Percentiles rank a stretch among this genome's conserved stretches.
Evolutionary conservation across 2,329 filamentous ascomycete species (phyloP).

Genomic region (Monilinia fructicola): DNA sequence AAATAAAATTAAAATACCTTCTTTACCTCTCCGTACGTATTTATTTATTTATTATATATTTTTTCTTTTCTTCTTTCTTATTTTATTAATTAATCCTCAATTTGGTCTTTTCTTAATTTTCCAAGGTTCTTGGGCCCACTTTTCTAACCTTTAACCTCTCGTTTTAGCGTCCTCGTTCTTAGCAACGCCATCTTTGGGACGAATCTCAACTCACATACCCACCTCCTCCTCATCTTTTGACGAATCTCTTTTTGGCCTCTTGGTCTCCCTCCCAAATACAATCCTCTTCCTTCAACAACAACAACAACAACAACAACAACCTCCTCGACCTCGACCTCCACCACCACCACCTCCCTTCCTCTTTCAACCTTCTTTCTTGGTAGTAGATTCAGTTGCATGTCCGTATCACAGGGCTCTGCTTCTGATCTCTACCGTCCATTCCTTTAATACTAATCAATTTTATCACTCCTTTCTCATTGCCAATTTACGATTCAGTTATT

Average conservation of each 20-base stretch:
- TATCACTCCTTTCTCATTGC: conserved; percentile 19
- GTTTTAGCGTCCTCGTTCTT: conserved; percentile 9
- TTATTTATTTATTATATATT: background rate
- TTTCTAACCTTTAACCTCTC: conserved; percentile 3
- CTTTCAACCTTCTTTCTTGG: conserved; percentile 11
- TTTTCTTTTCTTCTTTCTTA: background rate
- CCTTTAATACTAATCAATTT: conserved; percentile 21
- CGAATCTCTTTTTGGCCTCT: background rate
- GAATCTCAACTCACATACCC: too few relatives aligned
- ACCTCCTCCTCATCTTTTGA: background rate
- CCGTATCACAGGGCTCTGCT: conserved; percentile 19
- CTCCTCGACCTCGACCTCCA: background rate
- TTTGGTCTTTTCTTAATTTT: background rate
- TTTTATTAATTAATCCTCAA: background rate
- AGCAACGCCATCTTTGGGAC: conserved; percentile 5
- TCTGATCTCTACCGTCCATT: conserved; percentile 27
- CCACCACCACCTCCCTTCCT: background rate
- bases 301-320: too few relatives aligned
- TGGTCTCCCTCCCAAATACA: background rate
- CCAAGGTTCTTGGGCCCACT: conserved; percentile 5
- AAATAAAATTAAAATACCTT: too few relatives aligned
- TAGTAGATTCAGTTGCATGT: conserved; percentile 25
- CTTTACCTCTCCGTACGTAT: too few relatives aligned
- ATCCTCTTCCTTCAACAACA: too few relatives aligned
- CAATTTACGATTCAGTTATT: conserved; percentile 14